Conservation (phyloP, 208 protist genomes). For the Endotrypanum monterogeii region DNA sequence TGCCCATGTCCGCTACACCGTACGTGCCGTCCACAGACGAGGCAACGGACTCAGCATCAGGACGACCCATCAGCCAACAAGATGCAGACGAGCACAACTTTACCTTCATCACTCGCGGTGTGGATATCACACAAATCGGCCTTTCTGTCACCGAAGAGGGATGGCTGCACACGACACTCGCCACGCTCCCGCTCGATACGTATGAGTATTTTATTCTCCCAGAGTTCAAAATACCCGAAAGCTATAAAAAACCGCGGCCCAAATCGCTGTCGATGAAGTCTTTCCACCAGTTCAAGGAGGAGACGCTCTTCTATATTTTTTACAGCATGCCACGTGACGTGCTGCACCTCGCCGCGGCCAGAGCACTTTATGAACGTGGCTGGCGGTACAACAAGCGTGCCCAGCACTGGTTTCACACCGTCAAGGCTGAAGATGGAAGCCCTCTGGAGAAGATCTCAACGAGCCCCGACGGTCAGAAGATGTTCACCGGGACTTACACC, state of each 20-base stretch:
- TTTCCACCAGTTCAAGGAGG: slow-evolving; percentile 92
- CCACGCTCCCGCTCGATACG: slow-evolving; percentile 61
- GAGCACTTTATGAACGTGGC: slow-evolving; percentile 89
- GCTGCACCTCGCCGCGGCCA: slow-evolving; percentile 94
- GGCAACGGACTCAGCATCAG: slow-evolving; percentile 34
- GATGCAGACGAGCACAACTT: slow-evolving; percentile 60
- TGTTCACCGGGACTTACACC: slow-evolving; percentile 43
- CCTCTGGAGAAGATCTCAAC: slow-evolving; percentile 24
- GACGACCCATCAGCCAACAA: slow-evolving; percentile 43
- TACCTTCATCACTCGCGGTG: slow-evolving; percentile 71
- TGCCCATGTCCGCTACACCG: slow-evolving; percentile 34
- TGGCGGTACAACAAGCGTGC: slow-evolving; percentile 90
- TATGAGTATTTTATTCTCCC: slow-evolving; percentile 72
- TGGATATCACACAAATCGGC: slow-evolving; percentile 72
- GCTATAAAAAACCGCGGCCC: slow-evolving; percentile 80
- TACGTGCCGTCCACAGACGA: slow-evolving; percentile 29
- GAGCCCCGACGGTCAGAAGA: slow-evolving; percentile 13
- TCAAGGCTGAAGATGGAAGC: slow-evolving; percentile 23
- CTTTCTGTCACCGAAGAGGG: slow-evolving; percentile 67
- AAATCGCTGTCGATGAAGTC: slow-evolving; percentile 76
- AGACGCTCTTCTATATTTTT: slow-evolving; percentile 99
- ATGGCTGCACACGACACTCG: slow-evolving; percentile 72
- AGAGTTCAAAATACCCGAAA: slow-evolving; percentile 76
- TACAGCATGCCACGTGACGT: slow-evolving; percentile 98
- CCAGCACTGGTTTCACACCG: slow-evolving; percentile 68